Conservation (phyloP, 257 asterid species). For the Apocynum venetum region DNA sequence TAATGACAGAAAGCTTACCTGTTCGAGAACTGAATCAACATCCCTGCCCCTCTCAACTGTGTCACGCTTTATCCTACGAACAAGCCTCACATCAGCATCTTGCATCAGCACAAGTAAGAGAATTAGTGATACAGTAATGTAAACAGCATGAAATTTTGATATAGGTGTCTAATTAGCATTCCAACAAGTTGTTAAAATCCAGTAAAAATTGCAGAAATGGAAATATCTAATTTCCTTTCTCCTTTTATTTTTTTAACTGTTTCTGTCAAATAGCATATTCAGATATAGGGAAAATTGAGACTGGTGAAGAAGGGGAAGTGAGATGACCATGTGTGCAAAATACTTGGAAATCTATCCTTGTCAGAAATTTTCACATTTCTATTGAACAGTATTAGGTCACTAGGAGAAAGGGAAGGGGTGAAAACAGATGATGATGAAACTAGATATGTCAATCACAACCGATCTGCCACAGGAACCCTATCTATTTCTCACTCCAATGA, state of each 20-base stretch:
- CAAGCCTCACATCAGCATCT: slow-evolving; percentile 98
- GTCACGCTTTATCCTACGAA: slow-evolving; percentile 98
- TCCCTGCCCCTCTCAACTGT: slow-evolving; percentile 97
- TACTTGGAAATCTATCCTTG: too few relatives aligned
- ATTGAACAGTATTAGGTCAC: too few relatives aligned
- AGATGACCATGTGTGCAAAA: too few relatives aligned
- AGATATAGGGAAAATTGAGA: neutral
- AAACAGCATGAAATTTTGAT: neutral
- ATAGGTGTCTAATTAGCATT: neutral
- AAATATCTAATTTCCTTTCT: neutral
- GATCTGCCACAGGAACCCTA: too few relatives aligned
- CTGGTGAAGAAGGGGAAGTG: neutral
- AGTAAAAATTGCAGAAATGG: too few relatives aligned
- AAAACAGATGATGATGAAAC: too few relatives aligned
- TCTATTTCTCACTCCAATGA: neutral
- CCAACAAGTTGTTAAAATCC: too few relatives aligned
- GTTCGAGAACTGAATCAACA: slow-evolving; percentile 87
- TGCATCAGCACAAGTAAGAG: slow-evolving; percentile 19
- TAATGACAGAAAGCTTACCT: slow-evolving; percentile 49
- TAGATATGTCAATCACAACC: too few relatives aligned
- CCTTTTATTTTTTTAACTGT: neutral
- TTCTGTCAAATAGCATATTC: neutral
- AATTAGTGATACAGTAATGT: neutral
- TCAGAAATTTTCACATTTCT: too few relatives aligned
- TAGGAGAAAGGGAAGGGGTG: too few relatives aligned